Evolutionary conservation across 2,329 filamentous ascomycete genomes (phyloP), one percentile per base, ranked within the genome.

Genomic region (Fusarium hainanense): DNA sequence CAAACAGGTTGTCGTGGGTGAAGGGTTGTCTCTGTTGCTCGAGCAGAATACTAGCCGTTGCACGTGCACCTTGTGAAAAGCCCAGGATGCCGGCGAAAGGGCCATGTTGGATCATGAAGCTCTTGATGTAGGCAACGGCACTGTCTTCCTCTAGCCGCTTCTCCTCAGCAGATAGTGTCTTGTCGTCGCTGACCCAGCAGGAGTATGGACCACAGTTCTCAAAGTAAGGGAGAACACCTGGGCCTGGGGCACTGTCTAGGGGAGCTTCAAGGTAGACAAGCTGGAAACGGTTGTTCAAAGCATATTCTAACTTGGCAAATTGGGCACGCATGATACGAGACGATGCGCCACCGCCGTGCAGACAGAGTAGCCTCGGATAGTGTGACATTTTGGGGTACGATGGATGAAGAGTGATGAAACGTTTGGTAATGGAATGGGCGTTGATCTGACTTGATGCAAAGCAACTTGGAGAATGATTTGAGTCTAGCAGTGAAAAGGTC

Each of bases 151-250:
- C 55, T 4, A 21, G 3, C 23, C 23, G 23, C 23, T 23, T 23
- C 23, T 23, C 23, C 23, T 23, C 23, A 23, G 23, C 5, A 23
- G 23, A 23, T 23, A 23, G 20, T 28, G 37, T 28, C 9, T 27
- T 34, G 14, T 54, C 47, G 4, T 58, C 55, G 11, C 55, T 58
- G 21, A 58, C 55, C 55, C 55, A 58, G 34, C 55, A 58, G 3
- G 55, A 58, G 37, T 58, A 58, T n/a, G 37, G 55, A 6, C 55
- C 55, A 16, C 28, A 58, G 14, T 44, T 27, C 21, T 58, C 28
- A 44, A 58, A 58, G 28, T 43, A 58, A 2, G 55, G 55, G n/a
- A 58, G 55, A 28, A 58, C 28, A 1, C 55, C 55, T 8, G 55
- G 55, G 2, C 55, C 55, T 3, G 55, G 55, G 1, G 28, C 55